These are phyloP conservation scores for Cryptosporidium sp. DNA, from an alignment of 169 alveolate species.

Conservation along the genomic window DNA sequence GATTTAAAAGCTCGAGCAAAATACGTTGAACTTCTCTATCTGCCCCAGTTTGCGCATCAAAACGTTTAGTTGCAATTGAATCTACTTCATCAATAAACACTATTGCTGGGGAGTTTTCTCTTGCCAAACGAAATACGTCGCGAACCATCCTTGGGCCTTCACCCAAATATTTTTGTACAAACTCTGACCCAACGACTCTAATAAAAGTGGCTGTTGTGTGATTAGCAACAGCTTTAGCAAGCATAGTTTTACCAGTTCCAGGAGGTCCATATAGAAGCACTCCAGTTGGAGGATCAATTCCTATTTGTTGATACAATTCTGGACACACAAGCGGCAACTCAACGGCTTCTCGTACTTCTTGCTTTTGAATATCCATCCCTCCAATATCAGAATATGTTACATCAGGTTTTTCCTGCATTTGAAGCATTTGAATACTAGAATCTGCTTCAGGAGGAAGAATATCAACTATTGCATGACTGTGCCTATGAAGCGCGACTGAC, in stretches of 20 bases:
- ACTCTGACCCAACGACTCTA: constrained; percentile 98
- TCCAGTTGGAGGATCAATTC: constrained; percentile 99
- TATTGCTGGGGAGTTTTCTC: constrained; percentile 97
- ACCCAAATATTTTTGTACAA: constrained; percentile 98
- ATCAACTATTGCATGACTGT: constrained; percentile 98
- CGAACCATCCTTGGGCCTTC: constrained; percentile 99
- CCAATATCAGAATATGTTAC: constrained; percentile 99
- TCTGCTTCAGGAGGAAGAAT: constrained; percentile 99
- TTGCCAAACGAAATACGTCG: constrained; percentile 97
- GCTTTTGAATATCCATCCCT: constrained; percentile 97
- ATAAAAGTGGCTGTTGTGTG: constrained; percentile 97
- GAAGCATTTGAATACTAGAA: constrained; percentile 96
- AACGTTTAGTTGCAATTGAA: constrained; percentile 97
- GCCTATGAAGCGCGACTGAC: constrained; percentile 99
- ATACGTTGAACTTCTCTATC: constrained; percentile 99
- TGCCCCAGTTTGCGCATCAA: constrained; percentile 98
- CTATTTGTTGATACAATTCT: constrained; percentile 97
- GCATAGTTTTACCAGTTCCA: constrained; percentile 99
- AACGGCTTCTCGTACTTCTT: constrained; percentile 98
- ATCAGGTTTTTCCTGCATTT: constrained; percentile 97
- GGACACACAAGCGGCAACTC: constrained; percentile 99
- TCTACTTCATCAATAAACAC: constrained; percentile 99
- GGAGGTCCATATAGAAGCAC: constrained; percentile 99
- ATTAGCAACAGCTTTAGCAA: constrained; percentile 99
- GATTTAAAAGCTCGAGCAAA: constrained; percentile 94